Evolutionary conservation across 2,329 filamentous ascomycete genomes (phyloP).

Genomic region (Diplocarpon rosae): DNA sequence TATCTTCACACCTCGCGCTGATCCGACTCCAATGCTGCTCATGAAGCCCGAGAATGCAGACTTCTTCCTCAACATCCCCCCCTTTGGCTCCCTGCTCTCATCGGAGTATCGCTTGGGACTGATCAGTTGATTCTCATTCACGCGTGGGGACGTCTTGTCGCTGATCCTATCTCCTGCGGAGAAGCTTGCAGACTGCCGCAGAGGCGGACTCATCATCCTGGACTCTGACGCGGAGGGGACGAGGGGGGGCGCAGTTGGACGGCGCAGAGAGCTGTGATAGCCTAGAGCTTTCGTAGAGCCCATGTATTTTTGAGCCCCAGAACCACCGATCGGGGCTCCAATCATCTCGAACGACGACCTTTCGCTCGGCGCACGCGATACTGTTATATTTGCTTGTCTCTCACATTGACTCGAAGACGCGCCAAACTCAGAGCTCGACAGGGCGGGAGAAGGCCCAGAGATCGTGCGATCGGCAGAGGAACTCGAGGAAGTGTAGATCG

Average conservation of each 20-base stretch:
- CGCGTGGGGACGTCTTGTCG: constrained; percentile 32
- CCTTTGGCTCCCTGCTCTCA: constrained; percentile 55
- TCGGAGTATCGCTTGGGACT: constrained; percentile 68
- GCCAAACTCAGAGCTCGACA: constrained; percentile 20
- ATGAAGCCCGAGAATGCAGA: constrained; percentile 81
- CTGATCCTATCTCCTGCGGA: constrained; percentile 41
- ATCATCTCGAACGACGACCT: constrained; percentile 47
- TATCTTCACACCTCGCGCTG: constrained; percentile 83
- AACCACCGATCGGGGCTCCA: constrained; percentile 55
- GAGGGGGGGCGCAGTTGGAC: constrained; percentile 34
- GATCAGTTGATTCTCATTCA: constrained; percentile 35
- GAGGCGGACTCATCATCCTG: constrained; percentile 41
- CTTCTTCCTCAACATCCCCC: constrained; percentile 63
- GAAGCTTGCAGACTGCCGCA: constrained; percentile 58
- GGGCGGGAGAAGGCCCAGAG: constrained; percentile 23
- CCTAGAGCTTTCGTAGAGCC: constrained; percentile 32
- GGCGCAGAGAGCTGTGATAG: constrained; percentile 28
- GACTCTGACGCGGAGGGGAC: constrained; percentile 44
- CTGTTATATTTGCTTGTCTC: constrained; percentile 14
- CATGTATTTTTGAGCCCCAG: constrained; percentile 48
- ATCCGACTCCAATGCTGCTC: constrained; percentile 68
- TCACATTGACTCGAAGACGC: constrained; percentile 14
- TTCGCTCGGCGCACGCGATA: constrained; percentile 32
- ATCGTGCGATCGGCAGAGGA: constrained; percentile 26
- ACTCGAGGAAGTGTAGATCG: constrained; percentile 31